These are phyloP conservation scores for Ganoderma lucidum DNA, from an alignment of 1,284 basidiomycete genomes.

Conservation along the genomic window DNA sequence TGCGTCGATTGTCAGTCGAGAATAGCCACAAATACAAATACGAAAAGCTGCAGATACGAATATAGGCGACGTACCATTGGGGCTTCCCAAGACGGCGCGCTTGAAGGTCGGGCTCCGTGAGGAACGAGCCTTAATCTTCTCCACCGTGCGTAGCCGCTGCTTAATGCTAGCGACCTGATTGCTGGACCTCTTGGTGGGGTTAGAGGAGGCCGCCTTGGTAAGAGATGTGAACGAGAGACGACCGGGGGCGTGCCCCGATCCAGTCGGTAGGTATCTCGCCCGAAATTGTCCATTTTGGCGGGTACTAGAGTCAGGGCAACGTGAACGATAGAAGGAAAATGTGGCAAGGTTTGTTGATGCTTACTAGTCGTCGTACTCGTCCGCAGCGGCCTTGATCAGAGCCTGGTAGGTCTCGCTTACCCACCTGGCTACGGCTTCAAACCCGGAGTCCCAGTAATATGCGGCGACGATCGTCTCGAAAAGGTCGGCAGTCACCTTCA, in stretches of 20 bases:
- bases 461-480: conserved; percentile 44
- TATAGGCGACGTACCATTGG: conserved; percentile 22
- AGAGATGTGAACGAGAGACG: background rate
- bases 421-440: conserved; percentile 40
- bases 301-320: background rate
- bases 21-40: background rate
- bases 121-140: conserved; percentile 18
- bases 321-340: background rate
- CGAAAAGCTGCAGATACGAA: background rate
- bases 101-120: conserved; percentile 20
- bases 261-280: background rate
- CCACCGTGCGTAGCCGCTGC: conserved; percentile 10
- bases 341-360: background rate
- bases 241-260: conserved; percentile 3
- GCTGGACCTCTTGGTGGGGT: background rate
- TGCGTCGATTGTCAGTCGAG: background rate
- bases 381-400: conserved; percentile 33
- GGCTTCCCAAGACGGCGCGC: conserved; percentile 12
- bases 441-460: conserved; percentile 41
- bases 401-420: conserved; percentile 37
- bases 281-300: conserved; percentile 12
- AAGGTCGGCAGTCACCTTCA: conserved; percentile 43
- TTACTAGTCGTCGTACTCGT: conserved; percentile 32
- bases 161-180: conserved; percentile 15
- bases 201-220: background rate